Evolutionary conservation across 257 asterid genomes (phyloP).

Genomic region (Nyctanthes arbortristis): DNA sequence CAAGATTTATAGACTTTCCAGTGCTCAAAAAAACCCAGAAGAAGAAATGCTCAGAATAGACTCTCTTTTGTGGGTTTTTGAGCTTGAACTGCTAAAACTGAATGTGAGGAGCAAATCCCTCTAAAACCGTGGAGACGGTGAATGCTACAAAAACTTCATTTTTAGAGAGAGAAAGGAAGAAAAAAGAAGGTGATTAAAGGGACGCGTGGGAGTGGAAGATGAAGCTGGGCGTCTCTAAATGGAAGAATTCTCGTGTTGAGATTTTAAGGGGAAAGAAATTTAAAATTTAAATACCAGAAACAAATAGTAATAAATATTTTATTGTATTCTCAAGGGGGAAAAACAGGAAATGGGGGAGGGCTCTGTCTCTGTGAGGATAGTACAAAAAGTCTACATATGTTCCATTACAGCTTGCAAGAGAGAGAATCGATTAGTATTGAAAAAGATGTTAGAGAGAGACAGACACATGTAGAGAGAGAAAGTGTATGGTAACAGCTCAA

Average conservation of each 20-base stretch:
- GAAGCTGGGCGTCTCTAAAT: constrained; percentile 15
- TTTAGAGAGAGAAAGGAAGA: constrained; percentile 1
- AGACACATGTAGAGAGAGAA: constrained; percentile 6
- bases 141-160: constrained; percentile 39
- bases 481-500: constrained; percentile 52
- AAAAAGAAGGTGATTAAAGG: constrained; percentile 27
- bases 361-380: constrained; percentile 27
- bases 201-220: constrained; percentile 27
- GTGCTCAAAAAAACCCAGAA: not conserved
- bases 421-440: not conserved
- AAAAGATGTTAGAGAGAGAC: too few relatives aligned
- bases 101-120: not conserved
- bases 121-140: not conserved
- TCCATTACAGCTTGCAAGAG: constrained; percentile 34
- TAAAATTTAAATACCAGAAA: constrained; percentile 18
- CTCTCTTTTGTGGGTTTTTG: not conserved
- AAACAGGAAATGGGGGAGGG: not conserved
- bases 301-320: not conserved
- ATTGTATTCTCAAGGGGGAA: constrained; percentile 5
- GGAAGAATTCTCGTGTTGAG: constrained; percentile 25
- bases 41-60: not conserved
- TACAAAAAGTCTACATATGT: constrained; percentile 32
- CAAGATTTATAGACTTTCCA: not conserved
- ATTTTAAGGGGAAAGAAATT: too few relatives aligned
- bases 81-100: not conserved